These are phyloP conservation scores for Mesembryanthemum crystallinum DNA, from an alignment of 148 eudicot genomes.

Conservation along the genomic window DNA sequence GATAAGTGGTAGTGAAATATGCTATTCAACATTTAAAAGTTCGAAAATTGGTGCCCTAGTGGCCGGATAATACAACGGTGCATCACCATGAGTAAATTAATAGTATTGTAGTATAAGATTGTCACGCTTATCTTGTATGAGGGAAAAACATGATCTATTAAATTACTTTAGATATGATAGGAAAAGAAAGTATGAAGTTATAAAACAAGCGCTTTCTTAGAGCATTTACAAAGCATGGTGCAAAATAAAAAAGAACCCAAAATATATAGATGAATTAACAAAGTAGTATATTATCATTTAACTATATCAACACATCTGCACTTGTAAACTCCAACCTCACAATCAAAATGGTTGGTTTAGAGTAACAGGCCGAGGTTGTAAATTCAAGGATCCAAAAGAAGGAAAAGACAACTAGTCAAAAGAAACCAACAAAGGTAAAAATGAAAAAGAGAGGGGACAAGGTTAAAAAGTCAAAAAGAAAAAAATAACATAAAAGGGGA, in stretches of 20 bases:
- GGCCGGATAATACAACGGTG: too few species aligned
- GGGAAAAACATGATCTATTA: too few species aligned
- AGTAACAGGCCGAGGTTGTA: constrained; percentile 15
- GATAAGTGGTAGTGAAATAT: too few species aligned
- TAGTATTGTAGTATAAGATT: too few species aligned
- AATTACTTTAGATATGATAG: too few species aligned
- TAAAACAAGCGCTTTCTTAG: too few species aligned
- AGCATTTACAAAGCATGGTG: too few species aligned
- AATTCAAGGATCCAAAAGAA: neutral
- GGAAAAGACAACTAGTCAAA: neutral
- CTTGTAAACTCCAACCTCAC: constrained; percentile 10
- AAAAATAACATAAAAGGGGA: neutral
- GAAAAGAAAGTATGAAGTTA: too few species aligned
- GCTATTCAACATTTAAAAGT: too few species aligned
- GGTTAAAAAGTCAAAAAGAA: neutral
- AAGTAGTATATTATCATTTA: neutral
- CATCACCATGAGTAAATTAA: too few species aligned
- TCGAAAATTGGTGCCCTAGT: too few species aligned
- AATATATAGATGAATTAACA: neutral
- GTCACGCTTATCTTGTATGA: too few species aligned
- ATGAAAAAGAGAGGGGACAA: neutral
- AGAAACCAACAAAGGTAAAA: constrained; percentile 9
- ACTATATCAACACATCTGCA: constrained; percentile 5
- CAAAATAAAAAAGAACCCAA: neutral
- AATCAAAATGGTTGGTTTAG: constrained; percentile 3